A percentile compares a stretch with the other conserved stretches of the same genome.
Evolutionary conservation across 257 asterid genomes (phyloP).

Genomic region (Coffea canephora): DNA sequence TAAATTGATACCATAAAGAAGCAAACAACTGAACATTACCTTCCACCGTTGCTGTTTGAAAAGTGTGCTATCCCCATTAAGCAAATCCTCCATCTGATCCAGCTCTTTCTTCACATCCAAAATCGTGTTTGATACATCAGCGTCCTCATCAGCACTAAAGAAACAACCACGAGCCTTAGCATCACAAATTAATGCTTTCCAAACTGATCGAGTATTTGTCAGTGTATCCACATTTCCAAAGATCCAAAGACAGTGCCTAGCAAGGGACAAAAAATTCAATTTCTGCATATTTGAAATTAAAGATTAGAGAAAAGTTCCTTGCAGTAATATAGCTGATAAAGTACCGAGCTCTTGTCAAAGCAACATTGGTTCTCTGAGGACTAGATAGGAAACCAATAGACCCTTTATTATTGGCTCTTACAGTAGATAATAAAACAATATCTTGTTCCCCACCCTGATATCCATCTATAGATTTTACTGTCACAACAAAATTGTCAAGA

Average conservation of each 20-base stretch:
- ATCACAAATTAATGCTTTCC: conserved; percentile 47
- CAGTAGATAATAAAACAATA: conserved; percentile 61
- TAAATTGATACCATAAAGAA: not conserved
- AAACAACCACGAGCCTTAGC: conserved; percentile 53
- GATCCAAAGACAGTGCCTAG: conserved; percentile 67
- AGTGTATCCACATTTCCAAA: conserved; percentile 60
- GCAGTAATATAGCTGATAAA: not conserved
- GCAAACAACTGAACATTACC: conserved; percentile 30
- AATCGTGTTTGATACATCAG: conserved; percentile 34
- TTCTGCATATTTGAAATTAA: no score
- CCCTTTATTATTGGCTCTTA: conserved; percentile 46
- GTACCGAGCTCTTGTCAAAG: conserved; percentile 81
- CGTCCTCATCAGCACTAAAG: conserved; percentile 50
- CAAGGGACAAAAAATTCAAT: conserved; percentile 6
- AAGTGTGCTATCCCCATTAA: conserved; percentile 41
- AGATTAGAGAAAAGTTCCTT: no score
- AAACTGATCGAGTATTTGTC: conserved; percentile 33
- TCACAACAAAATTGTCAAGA: conserved; percentile 36
- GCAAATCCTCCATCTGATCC: conserved; percentile 60
- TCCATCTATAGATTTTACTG: conserved; percentile 69
- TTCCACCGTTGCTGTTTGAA: conserved; percentile 59
- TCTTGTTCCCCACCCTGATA: conserved; percentile 85
- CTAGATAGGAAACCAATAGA: conserved; percentile 58
- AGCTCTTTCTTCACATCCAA: conserved; percentile 44
- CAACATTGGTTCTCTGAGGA: conserved; percentile 56